phyloP scores from a whole-genome alignment of 1,284 basidiomycete genomes.

The Cutaneotrichosporon daszewskae region DNA sequence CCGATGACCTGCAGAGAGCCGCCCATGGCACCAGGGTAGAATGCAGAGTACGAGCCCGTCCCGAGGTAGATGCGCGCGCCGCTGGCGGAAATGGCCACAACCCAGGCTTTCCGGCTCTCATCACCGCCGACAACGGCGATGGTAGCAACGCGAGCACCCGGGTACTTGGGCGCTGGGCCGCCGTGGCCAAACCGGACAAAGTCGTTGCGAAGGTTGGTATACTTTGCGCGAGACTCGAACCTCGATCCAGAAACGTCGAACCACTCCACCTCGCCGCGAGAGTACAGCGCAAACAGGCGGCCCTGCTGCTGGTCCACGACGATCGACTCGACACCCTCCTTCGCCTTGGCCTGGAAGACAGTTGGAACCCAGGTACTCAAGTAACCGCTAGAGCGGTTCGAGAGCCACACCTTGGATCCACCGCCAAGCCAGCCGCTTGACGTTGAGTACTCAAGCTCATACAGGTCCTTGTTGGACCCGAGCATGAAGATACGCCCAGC shows the following conservation, averaged over 20 bases:
- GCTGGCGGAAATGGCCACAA: conserved; percentile 72
- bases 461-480: conserved; percentile 80
- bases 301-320: conserved; percentile 34
- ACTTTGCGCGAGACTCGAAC: conserved; percentile 26
- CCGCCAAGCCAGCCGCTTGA: conserved; percentile 79
- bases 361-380: conserved; percentile 31
- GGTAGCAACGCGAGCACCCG: conserved; percentile 30
- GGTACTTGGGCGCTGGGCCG: conserved; percentile 9
- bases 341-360: conserved; percentile 5
- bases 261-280: conserved; percentile 31
- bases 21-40: not conserved
- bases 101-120: conserved; percentile 55
- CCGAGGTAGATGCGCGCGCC: conserved; percentile 25
- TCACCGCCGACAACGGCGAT: conserved; percentile 42
- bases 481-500: conserved; percentile 88
- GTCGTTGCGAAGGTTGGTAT: conserved; percentile 20
- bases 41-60: not conserved
- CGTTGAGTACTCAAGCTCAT: conserved; percentile 89
- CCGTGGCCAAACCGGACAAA: conserved; percentile 16
- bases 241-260: conserved; percentile 29
- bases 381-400: conserved; percentile 31
- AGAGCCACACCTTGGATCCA: conserved; percentile 49
- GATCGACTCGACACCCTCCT: conserved; percentile 41
- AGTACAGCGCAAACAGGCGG: conserved; percentile 35
- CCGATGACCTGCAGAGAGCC: conserved; percentile 10